Evolutionary conservation across 140 eudicot species (phyloP).

Genomic region (Cichorium intybus): DNA sequence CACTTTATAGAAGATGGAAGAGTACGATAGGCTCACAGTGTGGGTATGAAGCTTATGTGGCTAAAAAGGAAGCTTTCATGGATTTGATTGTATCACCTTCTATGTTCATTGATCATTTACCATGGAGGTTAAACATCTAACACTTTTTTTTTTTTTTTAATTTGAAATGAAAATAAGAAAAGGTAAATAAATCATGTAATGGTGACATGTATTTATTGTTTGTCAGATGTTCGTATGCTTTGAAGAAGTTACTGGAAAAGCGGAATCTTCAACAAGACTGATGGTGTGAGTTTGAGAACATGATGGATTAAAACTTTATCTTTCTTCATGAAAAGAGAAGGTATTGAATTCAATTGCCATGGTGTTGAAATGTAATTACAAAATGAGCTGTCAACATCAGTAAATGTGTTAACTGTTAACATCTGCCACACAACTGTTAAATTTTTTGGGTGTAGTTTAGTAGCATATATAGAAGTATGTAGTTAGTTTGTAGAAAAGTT

Average conservation of each 20-base stretch:
- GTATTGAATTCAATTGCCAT: not conserved
- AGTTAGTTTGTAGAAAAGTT: constrained; percentile 2
- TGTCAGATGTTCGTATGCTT: too few relatives aligned
- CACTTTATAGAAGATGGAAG: constrained; percentile 55
- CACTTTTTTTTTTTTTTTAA: not conserved
- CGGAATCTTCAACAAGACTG: constrained; percentile 22
- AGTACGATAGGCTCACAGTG: constrained; percentile 24
- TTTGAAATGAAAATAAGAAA: not conserved
- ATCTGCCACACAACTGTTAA: not conserved
- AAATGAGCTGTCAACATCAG: constrained; percentile 2
- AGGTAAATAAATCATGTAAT: not conserved
- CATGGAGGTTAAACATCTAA: constrained; percentile 56
- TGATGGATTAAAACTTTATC: not conserved
- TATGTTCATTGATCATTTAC: constrained; percentile 80
- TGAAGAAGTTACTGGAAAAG: constrained; percentile 36
- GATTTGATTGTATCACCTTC: constrained; percentile 65
- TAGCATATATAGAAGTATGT: not conserved
- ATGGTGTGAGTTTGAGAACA: constrained; percentile 18
- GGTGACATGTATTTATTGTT: too few relatives aligned
- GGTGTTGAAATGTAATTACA: not conserved
- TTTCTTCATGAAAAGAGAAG: too few relatives aligned
- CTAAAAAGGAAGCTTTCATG: constrained; percentile 57
- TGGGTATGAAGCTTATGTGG: constrained; percentile 55
- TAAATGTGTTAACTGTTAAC: not conserved
- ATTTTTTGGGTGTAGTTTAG: constrained; percentile 5